Percentiles rank a stretch among this genome's conserved stretches.
Conservation (phyloP, 495 filamentous ascomycete genomes). For the Hypomontagnella submonticulosa region DNA sequence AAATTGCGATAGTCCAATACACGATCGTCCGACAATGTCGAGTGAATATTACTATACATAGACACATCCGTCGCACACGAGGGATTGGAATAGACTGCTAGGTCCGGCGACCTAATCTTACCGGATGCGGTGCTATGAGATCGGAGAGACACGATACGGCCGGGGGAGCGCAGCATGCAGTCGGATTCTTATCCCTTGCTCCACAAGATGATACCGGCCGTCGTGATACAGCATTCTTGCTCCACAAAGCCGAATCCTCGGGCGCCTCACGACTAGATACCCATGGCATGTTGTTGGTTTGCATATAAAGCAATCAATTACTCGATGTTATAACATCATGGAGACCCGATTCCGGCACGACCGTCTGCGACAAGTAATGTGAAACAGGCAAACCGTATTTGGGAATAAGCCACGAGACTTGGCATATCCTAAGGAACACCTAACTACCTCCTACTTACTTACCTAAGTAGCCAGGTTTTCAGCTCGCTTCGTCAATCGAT, state of each 20-base stretch:
- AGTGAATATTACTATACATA: neutral
- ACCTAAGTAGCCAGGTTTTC: too few species aligned
- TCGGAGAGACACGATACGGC: conserved; percentile 1
- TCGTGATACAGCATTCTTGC: conserved; percentile 7
- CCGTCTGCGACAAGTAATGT: neutral
- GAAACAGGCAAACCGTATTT: neutral
- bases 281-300: conserved; percentile 4
- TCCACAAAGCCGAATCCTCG: conserved; percentile 4
- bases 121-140: conserved; percentile 19
- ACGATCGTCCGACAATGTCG: neutral
- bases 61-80: neutral
- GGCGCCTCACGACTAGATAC: conserved; percentile 1
- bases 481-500: conserved; percentile 14
- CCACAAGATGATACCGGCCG: neutral
- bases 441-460: too few species aligned
- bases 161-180: conserved; percentile 3
- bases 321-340: neutral
- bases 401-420: neutral
- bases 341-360: conserved; percentile 1
- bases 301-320: neutral
- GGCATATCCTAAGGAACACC: neutral
- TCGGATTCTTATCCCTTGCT: conserved; percentile 25
- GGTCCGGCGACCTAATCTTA: conserved; percentile 3
- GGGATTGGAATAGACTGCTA: neutral
- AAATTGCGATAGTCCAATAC: too few species aligned